Evolutionary conservation across 73 alveolate species (phyloP).

Genomic region (Tetrahymena borealis): DNA sequence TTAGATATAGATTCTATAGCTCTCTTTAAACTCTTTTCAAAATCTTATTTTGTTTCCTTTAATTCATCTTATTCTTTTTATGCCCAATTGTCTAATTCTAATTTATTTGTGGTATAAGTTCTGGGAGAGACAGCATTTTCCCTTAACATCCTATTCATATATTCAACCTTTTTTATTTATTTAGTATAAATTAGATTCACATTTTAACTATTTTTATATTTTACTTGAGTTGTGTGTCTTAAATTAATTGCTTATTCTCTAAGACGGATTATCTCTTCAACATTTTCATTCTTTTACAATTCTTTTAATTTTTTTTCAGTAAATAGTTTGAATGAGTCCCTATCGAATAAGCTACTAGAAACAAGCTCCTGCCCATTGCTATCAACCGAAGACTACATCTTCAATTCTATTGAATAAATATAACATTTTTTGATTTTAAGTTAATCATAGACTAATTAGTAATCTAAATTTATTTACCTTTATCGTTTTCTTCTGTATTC

Average conservation of each 20-base stretch:
- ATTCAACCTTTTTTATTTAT: neutral
- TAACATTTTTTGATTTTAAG: neutral
- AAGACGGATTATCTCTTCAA: neutral
- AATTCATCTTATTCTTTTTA: neutral
- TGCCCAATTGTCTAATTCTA: neutral
- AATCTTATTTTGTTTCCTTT: neutral
- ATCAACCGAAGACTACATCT: neutral
- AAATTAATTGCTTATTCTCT: neutral
- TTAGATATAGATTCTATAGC: neutral
- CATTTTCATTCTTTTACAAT: neutral
- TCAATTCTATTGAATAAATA: neutral
- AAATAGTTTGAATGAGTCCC: neutral
- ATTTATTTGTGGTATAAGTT: neutral
- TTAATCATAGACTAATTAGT: no score
- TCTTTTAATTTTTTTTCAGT: neutral
- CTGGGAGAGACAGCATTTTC: neutral
- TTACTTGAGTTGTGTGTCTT: neutral
- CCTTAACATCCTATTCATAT: neutral
- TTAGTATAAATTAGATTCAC: neutral
- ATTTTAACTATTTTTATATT: neutral
- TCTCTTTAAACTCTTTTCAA: neutral
- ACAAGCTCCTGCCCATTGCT: neutral
- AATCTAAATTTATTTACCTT: no score
- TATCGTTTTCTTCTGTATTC: neutral
- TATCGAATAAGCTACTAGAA: neutral